phyloP scores from a whole-genome alignment of 2,329 filamentous ascomycete species.

The Fusarium chuoi region DNA sequence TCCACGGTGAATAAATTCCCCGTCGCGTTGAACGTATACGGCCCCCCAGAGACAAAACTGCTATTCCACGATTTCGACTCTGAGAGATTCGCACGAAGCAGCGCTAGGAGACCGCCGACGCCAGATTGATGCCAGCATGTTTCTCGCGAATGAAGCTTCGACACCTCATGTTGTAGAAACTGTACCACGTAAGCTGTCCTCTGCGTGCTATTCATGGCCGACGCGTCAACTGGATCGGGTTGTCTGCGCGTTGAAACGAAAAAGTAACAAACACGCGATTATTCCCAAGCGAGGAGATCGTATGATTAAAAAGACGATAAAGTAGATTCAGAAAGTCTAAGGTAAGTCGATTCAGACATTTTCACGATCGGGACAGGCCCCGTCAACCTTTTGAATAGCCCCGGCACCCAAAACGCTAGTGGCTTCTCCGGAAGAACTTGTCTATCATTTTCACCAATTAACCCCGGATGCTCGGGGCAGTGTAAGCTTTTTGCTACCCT shows the following conservation, averaged over 20 bases:
- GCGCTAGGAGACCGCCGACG: not conserved
- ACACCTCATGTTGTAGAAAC: slow-evolving; percentile 2
- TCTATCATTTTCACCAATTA: not conserved
- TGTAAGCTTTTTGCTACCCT: not conserved
- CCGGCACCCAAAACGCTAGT: not conserved
- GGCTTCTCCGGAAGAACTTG: not conserved
- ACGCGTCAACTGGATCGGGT: not conserved
- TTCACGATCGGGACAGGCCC: not conserved
- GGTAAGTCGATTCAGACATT: not conserved
- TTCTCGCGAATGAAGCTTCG: not conserved
- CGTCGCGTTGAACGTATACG: not conserved
- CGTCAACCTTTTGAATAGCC: not conserved
- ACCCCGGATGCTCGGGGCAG: not conserved
- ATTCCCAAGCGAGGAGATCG: not conserved
- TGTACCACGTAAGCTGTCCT: not conserved
- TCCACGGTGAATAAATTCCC: not conserved
- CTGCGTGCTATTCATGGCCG: not conserved
- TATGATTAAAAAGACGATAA: not conserved
- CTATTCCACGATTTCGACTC: not conserved
- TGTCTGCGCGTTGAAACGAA: not conserved
- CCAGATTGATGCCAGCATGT: slow-evolving; percentile 16
- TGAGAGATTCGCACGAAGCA: not conserved
- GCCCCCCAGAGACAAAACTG: not conserved
- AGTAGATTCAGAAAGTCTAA: not conserved
- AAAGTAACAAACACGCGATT: not conserved